Evolutionary conservation across 2,329 filamentous ascomycete genomes (phyloP), one percentile per base, ranked within the genome.

Genomic region (Ascomycota sp.): DNA sequence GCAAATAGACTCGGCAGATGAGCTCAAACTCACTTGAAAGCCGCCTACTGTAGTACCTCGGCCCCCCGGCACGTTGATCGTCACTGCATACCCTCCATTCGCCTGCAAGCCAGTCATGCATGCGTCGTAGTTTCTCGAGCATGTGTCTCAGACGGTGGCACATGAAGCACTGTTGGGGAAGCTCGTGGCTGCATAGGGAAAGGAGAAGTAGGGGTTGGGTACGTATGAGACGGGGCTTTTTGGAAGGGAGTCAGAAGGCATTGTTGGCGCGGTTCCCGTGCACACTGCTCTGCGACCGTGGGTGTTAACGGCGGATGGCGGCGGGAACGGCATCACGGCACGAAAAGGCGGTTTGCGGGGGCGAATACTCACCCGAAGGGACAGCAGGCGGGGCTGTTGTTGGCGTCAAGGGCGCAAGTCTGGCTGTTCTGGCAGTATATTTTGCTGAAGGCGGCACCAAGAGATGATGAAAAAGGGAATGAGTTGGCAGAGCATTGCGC

Each of bases 121-220:
- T 4, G 54, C 53, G 11, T 56, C 50, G 43, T 65, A 69, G 42
- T 71, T 70, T 15, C 48, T 43, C 27, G 57, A 57, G 46, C 69
- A 74, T 32, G 59, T 56, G 25, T 44, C 48, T 28, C 61, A 49
- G 11, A 66, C 68, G 0, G 59, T 54, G 4, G 56, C 56, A 41
- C 69, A 74, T 5, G 58, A 57, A 10, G 50, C 61, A 12, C 50
- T 45, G 38, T 70, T 59, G 33, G 49, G 43, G 36, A 67, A 70
- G 9, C 56, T 56, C 1, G 62, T 68, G 28, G 55, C 49, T 30
- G 69, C 57, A 40, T 65, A 65, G 2, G 69, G 69, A 44, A 72
- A 74, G 8, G 63, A 57, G 44, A 71, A 74, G 46, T 63, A 71
- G 19, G 52, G 39, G 43, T 74, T 73, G 25, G 57, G 47, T 12